Base-by-base conservation (phyloP, 768 basidiomycete genomes). In the Asterophora lycoperdoides region DNA sequence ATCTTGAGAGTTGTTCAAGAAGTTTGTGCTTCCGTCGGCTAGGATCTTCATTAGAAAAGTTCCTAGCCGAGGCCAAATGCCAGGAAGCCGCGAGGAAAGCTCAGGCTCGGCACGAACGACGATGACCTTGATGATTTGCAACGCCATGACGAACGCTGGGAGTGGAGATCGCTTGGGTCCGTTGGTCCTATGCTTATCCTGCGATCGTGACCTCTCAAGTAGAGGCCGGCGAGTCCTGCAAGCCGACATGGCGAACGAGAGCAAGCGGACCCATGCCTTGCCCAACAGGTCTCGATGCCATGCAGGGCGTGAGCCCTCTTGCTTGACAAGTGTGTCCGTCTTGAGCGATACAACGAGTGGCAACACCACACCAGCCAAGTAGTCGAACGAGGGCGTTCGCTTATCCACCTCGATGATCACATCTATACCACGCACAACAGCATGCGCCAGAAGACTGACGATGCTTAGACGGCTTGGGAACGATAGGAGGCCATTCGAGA, bases 41-140 rank as follows among this genome's bases (percentile, higher is more conserved):
- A 91, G 63, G 5, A 78, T 64, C 0, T 68, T 61, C 53, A 66
- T 74, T 40, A 88, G 62, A 44, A 84, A 77, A 1, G 65, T 51
- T 2, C 76, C 78, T n/a, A 89, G 51, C n/a, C 80, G 72, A 15
- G 68, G 64, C 86, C 86, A 91, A 15, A 84, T 68, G 9, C 78
- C 79, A 13, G 80, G 77, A 8, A 83, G 58, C 29, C 70, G 62
- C 0, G 64, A 62, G 2, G 80, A 79, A 13, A 89, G 67, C 40
- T 86, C 86, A 15, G 71, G 68, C 41, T 78, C 77, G 0, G 78
- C 86, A 14, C 83, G 79, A 40, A 88, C 65, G 13, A 86, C 55
- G 54, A 89, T 76, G 26, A 79, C 66, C 58, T 89, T 89, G 55
- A 89, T 64, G 13, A 84, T 71, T 61, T 89, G 87, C 19, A 89